Conservation (phyloP, 2,329 filamentous ascomycete species). For the Curvularia spicifera region DNA sequence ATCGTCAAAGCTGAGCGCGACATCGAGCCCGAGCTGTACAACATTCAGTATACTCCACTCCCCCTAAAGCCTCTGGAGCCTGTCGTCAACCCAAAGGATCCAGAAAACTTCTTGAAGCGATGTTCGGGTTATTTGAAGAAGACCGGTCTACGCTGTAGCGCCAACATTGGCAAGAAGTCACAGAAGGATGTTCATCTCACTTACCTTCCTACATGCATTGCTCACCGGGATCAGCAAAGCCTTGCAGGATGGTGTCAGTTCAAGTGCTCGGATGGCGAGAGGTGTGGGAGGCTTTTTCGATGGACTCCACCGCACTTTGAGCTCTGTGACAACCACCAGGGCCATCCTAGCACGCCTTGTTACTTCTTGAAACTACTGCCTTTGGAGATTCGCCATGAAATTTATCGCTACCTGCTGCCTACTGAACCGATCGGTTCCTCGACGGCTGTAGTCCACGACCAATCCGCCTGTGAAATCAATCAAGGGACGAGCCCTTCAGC, state of each 20-base stretch:
- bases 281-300: slow-evolving; percentile 35
- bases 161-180: slow-evolving; percentile 30
- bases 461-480: neutral
- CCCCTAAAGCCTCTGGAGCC: slow-evolving; percentile 14
- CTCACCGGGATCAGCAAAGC: slow-evolving; percentile 38
- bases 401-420: slow-evolving; percentile 43
- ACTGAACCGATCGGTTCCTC: slow-evolving; percentile 36
- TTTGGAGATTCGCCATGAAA: slow-evolving; percentile 39
- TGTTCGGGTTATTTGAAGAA: slow-evolving; percentile 41
- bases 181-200: slow-evolving; percentile 34
- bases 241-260: slow-evolving; percentile 40
- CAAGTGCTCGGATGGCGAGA: slow-evolving; percentile 23
- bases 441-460: slow-evolving; percentile 17
- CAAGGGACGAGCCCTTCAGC: neutral
- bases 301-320: slow-evolving; percentile 40
- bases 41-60: neutral
- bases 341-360: slow-evolving; percentile 38
- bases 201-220: slow-evolving; percentile 38
- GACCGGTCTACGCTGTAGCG: slow-evolving; percentile 30
- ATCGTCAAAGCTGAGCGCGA: slow-evolving; percentile 17
- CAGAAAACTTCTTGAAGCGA: slow-evolving; percentile 35
- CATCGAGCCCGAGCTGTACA: slow-evolving; percentile 11
- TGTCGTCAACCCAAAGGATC: slow-evolving; percentile 31
- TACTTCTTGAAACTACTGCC: slow-evolving; percentile 41
- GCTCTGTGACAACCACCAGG: slow-evolving; percentile 37